Evolutionary conservation across 176 grass and related monocot species (phyloP).

Genomic region (Rhynchospora breviuscula): DNA sequence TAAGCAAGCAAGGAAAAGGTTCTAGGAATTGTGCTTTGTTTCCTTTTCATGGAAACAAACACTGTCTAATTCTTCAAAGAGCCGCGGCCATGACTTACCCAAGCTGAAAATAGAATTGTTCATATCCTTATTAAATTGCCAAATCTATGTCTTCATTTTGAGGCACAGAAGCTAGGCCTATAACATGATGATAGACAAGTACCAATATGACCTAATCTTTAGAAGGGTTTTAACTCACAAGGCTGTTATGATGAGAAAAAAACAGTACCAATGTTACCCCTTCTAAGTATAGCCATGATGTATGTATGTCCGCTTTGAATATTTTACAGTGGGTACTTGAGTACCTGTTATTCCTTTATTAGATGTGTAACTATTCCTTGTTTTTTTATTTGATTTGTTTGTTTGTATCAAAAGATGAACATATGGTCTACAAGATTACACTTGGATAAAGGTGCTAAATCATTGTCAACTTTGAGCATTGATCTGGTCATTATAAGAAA

Average conservation of each 20-base stretch:
- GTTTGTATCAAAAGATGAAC: conserved; percentile 9
- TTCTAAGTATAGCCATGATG: conserved; percentile 26
- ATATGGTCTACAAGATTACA: neutral
- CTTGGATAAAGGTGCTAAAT: neutral
- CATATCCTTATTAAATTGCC: conserved; percentile 17
- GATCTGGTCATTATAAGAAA: neutral
- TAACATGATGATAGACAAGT: conserved; percentile 23
- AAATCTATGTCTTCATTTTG: conserved; percentile 25
- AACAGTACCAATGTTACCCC: conserved; percentile 20
- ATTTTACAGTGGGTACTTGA: conserved; percentile 26
- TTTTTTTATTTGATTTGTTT: conserved; percentile 10
- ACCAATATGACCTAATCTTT: conserved; percentile 10
- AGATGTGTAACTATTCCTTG: conserved; percentile 6
- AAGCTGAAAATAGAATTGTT: neutral
- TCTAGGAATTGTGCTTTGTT: neutral
- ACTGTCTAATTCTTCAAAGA: conserved; percentile 19
- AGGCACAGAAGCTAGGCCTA: neutral
- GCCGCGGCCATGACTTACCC: neutral
- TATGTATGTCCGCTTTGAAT: conserved; percentile 24
- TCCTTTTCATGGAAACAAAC: conserved; percentile 15
- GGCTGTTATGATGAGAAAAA: conserved; percentile 28
- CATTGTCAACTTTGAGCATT: neutral
- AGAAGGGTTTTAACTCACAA: conserved; percentile 14
- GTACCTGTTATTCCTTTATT: conserved; percentile 22
- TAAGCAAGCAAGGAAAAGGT: conserved; percentile 12